A percentile compares a stretch with the other conserved stretches of the same genome.
These are phyloP conservation scores for Saturnispora ahearnii DNA, from an alignment of 805 yeast species.

Conservation along the genomic window DNA sequence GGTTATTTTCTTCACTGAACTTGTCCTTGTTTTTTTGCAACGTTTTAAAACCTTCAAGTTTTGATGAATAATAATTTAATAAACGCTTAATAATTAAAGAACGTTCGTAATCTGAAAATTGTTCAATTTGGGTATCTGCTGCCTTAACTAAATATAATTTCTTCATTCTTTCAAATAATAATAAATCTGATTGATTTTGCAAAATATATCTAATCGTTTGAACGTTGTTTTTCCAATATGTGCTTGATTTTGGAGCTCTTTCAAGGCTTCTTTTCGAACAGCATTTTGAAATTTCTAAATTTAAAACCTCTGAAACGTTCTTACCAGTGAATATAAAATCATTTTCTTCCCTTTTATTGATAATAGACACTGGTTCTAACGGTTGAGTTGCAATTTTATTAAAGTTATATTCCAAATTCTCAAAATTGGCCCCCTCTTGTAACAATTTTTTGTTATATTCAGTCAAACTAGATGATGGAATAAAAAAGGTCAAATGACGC, in stretches of 20 bases:
- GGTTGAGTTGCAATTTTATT: slow-evolving; percentile 1
- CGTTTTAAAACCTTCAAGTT: background rate
- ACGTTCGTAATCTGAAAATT: slow-evolving; percentile 6
- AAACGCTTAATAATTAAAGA: slow-evolving; percentile 10
- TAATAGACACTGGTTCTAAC: background rate
- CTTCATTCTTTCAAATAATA: background rate
- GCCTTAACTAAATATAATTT: background rate
- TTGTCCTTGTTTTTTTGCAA: background rate
- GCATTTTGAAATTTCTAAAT: background rate
- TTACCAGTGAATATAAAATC: background rate
- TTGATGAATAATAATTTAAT: background rate
- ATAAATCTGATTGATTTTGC: background rate
- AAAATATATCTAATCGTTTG: background rate
- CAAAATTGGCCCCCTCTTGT: slow-evolving; percentile 7
- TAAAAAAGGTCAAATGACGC: slow-evolving; percentile 9
- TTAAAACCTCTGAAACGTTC: background rate
- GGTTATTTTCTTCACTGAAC: background rate
- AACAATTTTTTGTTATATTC: slow-evolving; percentile 9
- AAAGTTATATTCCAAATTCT: slow-evolving; percentile 8
- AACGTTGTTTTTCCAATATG: background rate
- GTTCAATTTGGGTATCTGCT: background rate
- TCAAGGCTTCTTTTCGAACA: background rate
- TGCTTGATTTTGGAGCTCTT: background rate
- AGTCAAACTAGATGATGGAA: slow-evolving; percentile 9
- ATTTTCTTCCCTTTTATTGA: slow-evolving; percentile 1